Conservation (phyloP, 768 basidiomycete species). For the Amanita exitialis region DNA sequence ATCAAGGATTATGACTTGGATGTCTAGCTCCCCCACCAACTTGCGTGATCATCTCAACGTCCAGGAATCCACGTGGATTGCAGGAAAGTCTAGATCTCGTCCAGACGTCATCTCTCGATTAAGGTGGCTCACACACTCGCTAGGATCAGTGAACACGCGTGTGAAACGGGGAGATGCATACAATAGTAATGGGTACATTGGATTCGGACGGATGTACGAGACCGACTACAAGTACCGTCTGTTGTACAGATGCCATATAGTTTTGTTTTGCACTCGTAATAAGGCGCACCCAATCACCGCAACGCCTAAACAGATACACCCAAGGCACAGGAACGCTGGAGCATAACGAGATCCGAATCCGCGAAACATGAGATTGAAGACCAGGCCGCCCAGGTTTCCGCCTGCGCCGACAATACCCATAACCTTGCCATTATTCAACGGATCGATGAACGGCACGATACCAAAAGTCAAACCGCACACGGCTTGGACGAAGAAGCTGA, state of each 20-base stretch:
- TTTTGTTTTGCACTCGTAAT: slow-evolving; percentile 1
- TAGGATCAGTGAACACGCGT: no score
- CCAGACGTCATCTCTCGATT: no score
- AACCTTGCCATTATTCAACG: slow-evolving; percentile 2
- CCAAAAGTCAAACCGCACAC: slow-evolving; percentile 1
- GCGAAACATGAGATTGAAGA: slow-evolving; percentile 2
- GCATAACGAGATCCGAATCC: not conserved
- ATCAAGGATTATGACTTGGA: slow-evolving; percentile 37
- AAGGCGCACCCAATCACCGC: not conserved
- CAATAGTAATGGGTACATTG: not conserved
- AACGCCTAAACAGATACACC: not conserved
- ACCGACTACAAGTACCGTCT: not conserved
- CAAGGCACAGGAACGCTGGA: slow-evolving; percentile 1
- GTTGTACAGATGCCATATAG: not conserved
- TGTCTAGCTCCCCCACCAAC: no score
- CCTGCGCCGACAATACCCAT: slow-evolving; percentile 3
- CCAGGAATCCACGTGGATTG: no score
- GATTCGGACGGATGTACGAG: not conserved
- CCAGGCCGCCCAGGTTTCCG: not conserved
- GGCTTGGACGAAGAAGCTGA: slow-evolving; percentile 2
- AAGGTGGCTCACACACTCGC: no score
- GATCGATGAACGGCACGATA: slow-evolving; percentile 3
- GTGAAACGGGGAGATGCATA: no score
- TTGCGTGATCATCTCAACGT: no score
- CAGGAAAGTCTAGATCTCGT: no score